Evolutionary conservation across 2,329 filamentous ascomycete species (phyloP).

Genomic region (Colletotrichum sp.): DNA sequence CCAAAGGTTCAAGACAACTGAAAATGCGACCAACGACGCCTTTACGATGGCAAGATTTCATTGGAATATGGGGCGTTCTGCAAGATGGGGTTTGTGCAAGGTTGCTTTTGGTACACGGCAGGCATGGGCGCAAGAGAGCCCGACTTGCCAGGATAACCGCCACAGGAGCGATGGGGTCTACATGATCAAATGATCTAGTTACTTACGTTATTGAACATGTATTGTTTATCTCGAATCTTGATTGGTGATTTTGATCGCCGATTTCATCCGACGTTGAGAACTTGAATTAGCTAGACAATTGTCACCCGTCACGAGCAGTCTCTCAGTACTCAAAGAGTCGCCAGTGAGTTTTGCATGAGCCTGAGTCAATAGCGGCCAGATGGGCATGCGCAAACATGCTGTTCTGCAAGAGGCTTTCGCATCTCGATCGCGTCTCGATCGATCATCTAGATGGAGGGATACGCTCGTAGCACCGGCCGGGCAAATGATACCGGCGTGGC

Average conservation of each 20-base stretch:
- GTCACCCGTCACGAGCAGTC: accelerated
- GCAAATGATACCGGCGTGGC: neutral
- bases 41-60: neutral
- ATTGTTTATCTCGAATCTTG: neutral
- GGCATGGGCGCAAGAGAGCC: neutral
- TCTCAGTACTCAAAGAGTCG: neutral
- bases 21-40: accelerated
- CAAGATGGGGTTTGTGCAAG: neutral
- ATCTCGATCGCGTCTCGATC: neutral
- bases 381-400: too few relatives aligned
- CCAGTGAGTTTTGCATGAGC: neutral
- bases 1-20: neutral
- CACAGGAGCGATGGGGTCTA: neutral
- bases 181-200: neutral
- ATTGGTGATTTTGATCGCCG: neutral
- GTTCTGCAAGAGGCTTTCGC: neutral
- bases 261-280: neutral
- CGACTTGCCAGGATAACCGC: neutral
- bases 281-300: neutral
- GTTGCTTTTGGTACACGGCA: neutral
- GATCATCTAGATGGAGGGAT: neutral
- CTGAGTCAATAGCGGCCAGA: neutral
- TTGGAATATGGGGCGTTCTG: neutral
- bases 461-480: neutral
- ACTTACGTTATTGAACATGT: neutral